Evolutionary conservation across 164 flowering plant genomes (phyloP), one percentile per base, ranked within the genome.

Genomic region (Piper longum): DNA sequence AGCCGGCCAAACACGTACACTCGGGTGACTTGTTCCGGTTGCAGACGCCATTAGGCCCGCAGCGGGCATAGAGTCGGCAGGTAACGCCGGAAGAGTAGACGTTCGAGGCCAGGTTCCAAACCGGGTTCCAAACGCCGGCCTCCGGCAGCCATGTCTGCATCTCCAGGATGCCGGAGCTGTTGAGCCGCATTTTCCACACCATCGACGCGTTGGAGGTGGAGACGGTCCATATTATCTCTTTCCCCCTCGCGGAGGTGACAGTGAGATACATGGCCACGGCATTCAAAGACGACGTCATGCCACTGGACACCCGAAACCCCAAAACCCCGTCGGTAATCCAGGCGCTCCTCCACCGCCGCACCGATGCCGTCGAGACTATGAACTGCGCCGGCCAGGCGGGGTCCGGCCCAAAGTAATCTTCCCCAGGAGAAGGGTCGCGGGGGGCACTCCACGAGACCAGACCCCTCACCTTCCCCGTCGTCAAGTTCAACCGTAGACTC

Each of bases 1-100:
- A 82, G 8, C 82, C 80, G 4, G 56, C 16, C 64, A 82, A 62
- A 63, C 86, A 80, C 41, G 54, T 62, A 40, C 84, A 80, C 8
- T n/a, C 26, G 3, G 60, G 26, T 2, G 39, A 1, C 26, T 13
- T n/a, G 60, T 4, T 16, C 8, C 19, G 36, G 66, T 19, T 16
- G 54, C 66, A 64, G 12, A 43, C 42, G 7, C 66, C 43, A 48
- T 41, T 17, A 2, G 60, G 41, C 13, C 66, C 66, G 42, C 62
- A 60, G 4, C 16, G 44, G 14, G 45, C 59, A 56, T 41, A 55
- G 12, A 9, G 42, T 26, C 16, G 58, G 55, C 41, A 60, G 48
- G 62, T 45, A 41, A 41, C 42, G 14, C 42, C 42, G 36, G 36
- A 26, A 26, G 36, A 26, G 36, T 26, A 26, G 36, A 26, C 36